These are phyloP conservation scores for Picea sitchensis DNA, from an alignment of 75 land plant species.

Conservation along the genomic window DNA sequence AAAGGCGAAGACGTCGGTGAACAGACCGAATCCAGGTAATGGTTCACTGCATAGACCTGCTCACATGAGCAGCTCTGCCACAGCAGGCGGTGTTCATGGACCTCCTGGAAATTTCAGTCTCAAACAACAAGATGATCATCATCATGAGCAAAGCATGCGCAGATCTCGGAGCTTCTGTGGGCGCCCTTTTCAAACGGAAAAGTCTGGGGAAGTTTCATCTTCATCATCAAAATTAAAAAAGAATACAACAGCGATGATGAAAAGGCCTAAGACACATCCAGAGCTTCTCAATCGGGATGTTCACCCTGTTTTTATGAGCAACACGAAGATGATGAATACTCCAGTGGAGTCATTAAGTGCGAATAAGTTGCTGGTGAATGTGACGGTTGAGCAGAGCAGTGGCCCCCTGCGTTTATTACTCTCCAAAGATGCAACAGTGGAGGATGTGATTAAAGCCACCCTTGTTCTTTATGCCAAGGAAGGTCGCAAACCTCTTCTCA, in stretches of 20 bases:
- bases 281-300: background rate
- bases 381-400: conserved; percentile 5
- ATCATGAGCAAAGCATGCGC: background rate
- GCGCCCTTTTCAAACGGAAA: background rate
- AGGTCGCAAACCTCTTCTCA: background rate
- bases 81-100: background rate
- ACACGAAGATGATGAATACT: background rate
- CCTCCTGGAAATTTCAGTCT: background rate
- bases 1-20: background rate
- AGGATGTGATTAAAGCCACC: background rate
- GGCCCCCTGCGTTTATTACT: background rate
- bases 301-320: background rate
- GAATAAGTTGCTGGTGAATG: conserved; percentile 1
- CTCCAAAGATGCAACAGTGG: background rate
- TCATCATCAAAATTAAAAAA: background rate
- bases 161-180: background rate
- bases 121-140: background rate
- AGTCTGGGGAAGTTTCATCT: background rate
- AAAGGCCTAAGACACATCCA: conserved; percentile 1
- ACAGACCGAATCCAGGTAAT: background rate
- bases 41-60: too few species aligned
- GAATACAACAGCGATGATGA: background rate
- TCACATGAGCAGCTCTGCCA: background rate
- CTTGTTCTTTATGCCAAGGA: background rate
- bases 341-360: background rate